Evolutionary conservation across 768 basidiomycete genomes (phyloP), one percentile per base, ranked within the genome.

Genomic region (Royoungia palumana): DNA sequence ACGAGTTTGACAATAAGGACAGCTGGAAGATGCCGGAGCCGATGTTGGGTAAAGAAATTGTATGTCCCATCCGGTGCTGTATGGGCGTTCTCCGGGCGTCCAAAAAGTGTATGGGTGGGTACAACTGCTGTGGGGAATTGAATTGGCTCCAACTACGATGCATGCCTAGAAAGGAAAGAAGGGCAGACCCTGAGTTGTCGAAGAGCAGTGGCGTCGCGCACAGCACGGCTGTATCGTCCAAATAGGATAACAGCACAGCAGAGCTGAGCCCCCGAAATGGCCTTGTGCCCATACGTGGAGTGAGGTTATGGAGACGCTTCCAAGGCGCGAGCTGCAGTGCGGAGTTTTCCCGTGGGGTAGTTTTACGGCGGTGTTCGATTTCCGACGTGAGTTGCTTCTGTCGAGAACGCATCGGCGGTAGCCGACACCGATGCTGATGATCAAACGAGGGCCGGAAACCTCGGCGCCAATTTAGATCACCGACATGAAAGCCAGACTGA

Each of bases 161-260:
- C 12, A 53, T 48, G 34, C 56, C 51, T 39, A 51, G 61, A 45
- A 19, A 21, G 40, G 61, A 49, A 53, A 37, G 13, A 53, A 40
- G 17, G 19, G 30, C 16, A 12, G 10, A 5, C 28, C 28, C 28
- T 28, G 28, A 21, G 27, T 22, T n/a, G 6, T 4, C n/a, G n/a
- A n/a, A n/a, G n/a, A n/a, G n/a, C n/a, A n/a, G 48, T 44, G 44
- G 45, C 57, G 44, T 39, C 28, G 36, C 24, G 24, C 55, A 60
- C 50, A 44, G 61, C 53, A 48, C 25, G 13, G 6, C 14, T 50
- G 49, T 55, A 47, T 47, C 46, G 44, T 19, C 27, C 21, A 16
- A 35, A 35, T 17, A 21, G 43, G 40, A 35, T 30, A 30, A 44
- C 10, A 14, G 46, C 52, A 60, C 53, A 61, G 53, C 44, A 56